Conservation (phyloP, 2,329 filamentous ascomycete species). For the Didymella exigua region DNA sequence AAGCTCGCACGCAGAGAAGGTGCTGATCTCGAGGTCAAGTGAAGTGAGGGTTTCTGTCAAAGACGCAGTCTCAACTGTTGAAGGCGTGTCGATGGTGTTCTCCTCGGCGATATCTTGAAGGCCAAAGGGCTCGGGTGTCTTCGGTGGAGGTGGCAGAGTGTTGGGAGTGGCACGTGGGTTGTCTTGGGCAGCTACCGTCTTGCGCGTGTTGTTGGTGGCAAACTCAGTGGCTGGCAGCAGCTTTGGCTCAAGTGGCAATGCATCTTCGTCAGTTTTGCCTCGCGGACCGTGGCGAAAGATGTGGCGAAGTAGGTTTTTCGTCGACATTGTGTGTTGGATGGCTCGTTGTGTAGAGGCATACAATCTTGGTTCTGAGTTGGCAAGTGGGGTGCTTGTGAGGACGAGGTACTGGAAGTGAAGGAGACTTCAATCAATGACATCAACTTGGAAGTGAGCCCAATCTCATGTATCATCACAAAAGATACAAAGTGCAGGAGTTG, state of each 20-base stretch:
- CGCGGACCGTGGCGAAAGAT: constrained; percentile 22
- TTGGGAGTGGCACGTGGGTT: background rate
- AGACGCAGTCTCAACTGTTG: background rate
- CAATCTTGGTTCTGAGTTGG: too few species aligned
- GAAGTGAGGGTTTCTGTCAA: background rate
- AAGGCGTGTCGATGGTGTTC: background rate
- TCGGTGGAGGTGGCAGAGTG: background rate
- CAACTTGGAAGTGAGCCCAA: background rate
- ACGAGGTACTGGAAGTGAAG: background rate
- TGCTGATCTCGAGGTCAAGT: constrained; percentile 1
- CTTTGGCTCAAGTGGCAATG: background rate
- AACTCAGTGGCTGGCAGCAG: background rate
- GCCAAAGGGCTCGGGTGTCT: constrained; percentile 1
- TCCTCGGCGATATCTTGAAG: constrained; percentile 7
- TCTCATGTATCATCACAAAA: background rate
- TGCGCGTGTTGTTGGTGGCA: background rate
- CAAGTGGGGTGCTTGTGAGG: background rate
- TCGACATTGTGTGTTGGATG: background rate
- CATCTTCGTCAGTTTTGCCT: background rate
- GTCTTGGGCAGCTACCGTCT: background rate
- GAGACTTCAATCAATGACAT: background rate
- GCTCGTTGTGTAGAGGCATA: background rate
- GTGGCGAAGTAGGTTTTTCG: constrained; percentile 18
- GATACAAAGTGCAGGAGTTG: background rate
- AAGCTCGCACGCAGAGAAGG: constrained; percentile 15